Evolutionary conservation across 129 eudicot genomes (phyloP).

Genomic region (Glebionis coronaria): DNA sequence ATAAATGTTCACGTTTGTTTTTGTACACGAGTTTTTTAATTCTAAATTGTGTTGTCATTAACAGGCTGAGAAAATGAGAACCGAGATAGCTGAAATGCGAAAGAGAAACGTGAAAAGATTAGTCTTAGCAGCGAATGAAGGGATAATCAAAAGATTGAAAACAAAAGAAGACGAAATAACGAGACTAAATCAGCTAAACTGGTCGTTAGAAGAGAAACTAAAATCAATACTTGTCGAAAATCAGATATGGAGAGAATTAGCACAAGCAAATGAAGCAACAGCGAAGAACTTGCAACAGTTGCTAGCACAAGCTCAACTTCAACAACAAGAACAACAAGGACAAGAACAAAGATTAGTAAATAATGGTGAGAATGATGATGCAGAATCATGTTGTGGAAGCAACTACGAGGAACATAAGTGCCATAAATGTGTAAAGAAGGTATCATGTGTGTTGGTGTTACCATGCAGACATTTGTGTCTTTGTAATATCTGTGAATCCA

Average conservation of each 20-base stretch:
- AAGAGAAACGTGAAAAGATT: slow-evolving; percentile 33
- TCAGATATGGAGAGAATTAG: slow-evolving; percentile 54
- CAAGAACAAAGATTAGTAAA: neutral
- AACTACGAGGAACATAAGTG: slow-evolving; percentile 17
- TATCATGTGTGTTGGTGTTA: slow-evolving; percentile 28
- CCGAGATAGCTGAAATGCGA: too few species aligned
- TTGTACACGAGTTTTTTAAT: too few species aligned
- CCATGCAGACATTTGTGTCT: slow-evolving; percentile 37
- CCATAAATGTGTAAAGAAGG: slow-evolving; percentile 21
- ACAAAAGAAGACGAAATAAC: slow-evolving; percentile 46
- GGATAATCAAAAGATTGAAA: slow-evolving; percentile 34
- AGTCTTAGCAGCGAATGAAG: slow-evolving; percentile 33
- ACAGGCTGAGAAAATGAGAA: slow-evolving; percentile 47
- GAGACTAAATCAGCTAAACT: slow-evolving; percentile 43
- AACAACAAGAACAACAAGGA: slow-evolving; percentile 15
- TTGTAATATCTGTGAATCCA: slow-evolving; percentile 17
- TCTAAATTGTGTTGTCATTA: too few species aligned
- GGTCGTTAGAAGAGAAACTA: slow-evolving; percentile 41
- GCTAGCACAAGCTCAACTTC: slow-evolving; percentile 29
- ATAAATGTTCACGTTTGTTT: too few species aligned
- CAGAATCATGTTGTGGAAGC: slow-evolving; percentile 22
- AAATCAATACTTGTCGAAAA: slow-evolving; percentile 35
- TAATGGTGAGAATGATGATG: slow-evolving; percentile 20
- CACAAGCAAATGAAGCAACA: slow-evolving; percentile 60
- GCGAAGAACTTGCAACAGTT: slow-evolving; percentile 51